A percentile compares a stretch with the other conserved stretches of the same genome.
Evolutionary conservation across 2,329 filamentous ascomycete species (phyloP).

Genomic region (Colletotrichum sp.): DNA sequence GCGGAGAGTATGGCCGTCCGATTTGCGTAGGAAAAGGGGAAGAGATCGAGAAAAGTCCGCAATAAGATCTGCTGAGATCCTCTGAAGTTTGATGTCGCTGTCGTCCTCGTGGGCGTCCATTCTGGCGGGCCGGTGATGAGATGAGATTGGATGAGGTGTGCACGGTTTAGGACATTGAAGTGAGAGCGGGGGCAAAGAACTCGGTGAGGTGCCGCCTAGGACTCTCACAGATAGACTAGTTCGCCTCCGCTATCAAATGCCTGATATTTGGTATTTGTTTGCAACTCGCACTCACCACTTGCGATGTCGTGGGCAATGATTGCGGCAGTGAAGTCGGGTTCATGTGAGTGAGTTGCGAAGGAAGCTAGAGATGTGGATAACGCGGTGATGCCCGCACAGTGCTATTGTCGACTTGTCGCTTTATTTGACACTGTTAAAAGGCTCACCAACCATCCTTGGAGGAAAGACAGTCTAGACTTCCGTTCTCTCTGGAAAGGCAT

Average conservation of each 20-base stretch:
- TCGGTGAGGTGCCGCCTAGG: not conserved
- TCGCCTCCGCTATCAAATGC: not conserved
- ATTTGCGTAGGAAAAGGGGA: slow-evolving; percentile 56
- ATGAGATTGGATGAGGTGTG: not conserved
- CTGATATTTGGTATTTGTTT: not conserved
- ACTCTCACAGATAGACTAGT: not conserved
- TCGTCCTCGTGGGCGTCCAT: slow-evolving; percentile 70
- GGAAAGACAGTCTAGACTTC: not conserved
- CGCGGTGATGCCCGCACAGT: not conserved
- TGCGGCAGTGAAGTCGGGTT: not conserved
- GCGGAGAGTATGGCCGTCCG: slow-evolving; percentile 51
- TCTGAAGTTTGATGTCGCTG: slow-evolving; percentile 66
- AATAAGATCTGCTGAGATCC: slow-evolving; percentile 63
- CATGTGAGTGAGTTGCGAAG: not conserved
- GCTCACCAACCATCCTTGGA: not conserved
- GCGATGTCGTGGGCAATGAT: not conserved
- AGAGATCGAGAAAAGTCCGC: slow-evolving; percentile 62
- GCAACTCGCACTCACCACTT: not conserved
- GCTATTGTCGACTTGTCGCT: not conserved
- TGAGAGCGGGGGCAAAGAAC: not conserved
- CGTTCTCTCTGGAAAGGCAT: not conserved
- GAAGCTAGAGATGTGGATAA: not conserved
- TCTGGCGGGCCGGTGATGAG: not conserved
- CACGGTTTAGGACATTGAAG: not conserved
- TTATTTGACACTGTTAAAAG: not conserved